These are phyloP conservation scores for Pharnaceum exiguum DNA, from an alignment of 148 eudicot genomes.

Conservation along the genomic window DNA sequence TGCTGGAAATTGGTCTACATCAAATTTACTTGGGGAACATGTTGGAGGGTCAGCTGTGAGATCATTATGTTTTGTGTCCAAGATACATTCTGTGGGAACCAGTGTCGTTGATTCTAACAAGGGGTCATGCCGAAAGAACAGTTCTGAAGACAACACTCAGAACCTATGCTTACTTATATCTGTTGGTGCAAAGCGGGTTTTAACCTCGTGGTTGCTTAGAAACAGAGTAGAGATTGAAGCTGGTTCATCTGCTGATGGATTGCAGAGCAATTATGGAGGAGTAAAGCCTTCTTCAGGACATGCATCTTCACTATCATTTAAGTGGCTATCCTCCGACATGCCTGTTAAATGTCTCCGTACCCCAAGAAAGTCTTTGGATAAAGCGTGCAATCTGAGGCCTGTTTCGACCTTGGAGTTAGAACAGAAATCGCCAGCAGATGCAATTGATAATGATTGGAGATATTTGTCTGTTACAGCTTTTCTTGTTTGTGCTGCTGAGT, in stretches of 20 bases:
- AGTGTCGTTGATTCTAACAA: conserved; percentile 26
- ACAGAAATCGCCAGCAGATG: conserved; percentile 28
- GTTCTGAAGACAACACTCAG: conserved; percentile 35
- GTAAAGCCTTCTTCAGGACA: conserved; percentile 23
- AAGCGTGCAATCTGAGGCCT: conserved; percentile 20
- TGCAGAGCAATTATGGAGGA: conserved; percentile 21
- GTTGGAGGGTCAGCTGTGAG: conserved; percentile 99
- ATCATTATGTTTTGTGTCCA: conserved; percentile 75
- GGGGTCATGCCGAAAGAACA: conserved; percentile 19
- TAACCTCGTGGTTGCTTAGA: conserved; percentile 85
- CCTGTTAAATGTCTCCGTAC: conserved; percentile 46
- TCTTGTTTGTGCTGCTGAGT: conserved; percentile 47
- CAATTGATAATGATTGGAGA: conserved; percentile 91
- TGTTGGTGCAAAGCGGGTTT: conserved; percentile 92
- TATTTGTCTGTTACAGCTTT: conserved; percentile 93
- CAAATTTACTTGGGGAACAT: conserved; percentile 93
- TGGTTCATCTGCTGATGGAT: conserved; percentile 13
- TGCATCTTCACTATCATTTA: conserved; percentile 49
- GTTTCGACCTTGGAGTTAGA: conserved; percentile 25
- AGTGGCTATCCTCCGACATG: conserved; percentile 94
- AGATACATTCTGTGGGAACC: conserved; percentile 38
- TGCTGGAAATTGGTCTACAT: conserved; percentile 57
- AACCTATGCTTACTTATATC: conserved; percentile 62
- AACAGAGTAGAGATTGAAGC: conserved; percentile 21
- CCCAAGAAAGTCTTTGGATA: conserved; percentile 28